Percentiles rank a stretch among this genome's conserved stretches.
These are phyloP conservation scores for Mucuna pruriens DNA, from an alignment of 306 rosid genomes.

Conservation along the genomic window DNA sequence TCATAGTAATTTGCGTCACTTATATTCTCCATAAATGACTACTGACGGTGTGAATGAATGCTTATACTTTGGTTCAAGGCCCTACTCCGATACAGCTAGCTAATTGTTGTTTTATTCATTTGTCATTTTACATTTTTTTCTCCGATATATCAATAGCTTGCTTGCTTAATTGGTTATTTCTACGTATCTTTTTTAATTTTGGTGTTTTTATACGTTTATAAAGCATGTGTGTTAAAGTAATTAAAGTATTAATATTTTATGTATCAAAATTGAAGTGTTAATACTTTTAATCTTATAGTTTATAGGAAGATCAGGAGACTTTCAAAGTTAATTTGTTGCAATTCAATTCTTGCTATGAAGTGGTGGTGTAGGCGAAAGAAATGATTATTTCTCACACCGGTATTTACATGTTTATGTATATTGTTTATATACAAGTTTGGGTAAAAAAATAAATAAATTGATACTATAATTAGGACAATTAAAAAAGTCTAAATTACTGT, in stretches of 20 bases:
- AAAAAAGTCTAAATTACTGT: too few relatives aligned
- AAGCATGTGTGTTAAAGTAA: background rate
- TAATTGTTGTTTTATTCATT: background rate
- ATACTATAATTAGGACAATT: too few relatives aligned
- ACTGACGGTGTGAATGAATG: conserved; percentile 40
- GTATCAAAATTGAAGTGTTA: too few relatives aligned
- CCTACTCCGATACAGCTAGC: background rate
- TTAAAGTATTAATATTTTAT: background rate
- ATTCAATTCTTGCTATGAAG: too few relatives aligned
- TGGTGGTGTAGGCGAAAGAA: too few relatives aligned
- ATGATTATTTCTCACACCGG: too few relatives aligned
- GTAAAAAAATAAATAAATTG: too few relatives aligned
- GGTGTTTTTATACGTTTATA: background rate
- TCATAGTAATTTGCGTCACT: conserved; percentile 37
- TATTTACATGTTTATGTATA: too few relatives aligned
- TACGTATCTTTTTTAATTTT: background rate
- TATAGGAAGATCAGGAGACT: too few relatives aligned
- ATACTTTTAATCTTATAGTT: too few relatives aligned
- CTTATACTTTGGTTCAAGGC: conserved; percentile 2
- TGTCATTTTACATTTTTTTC: background rate
- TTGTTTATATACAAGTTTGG: too few relatives aligned
- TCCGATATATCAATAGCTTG: background rate
- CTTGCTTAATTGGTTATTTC: background rate
- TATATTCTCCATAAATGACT: conserved; percentile 46
- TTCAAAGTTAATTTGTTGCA: too few relatives aligned